A percentile compares a stretch with the other conserved stretches of the same genome.
phyloP scores from a whole-genome alignment of 305 asterid genomes.

The Fraxinus velutina region DNA sequence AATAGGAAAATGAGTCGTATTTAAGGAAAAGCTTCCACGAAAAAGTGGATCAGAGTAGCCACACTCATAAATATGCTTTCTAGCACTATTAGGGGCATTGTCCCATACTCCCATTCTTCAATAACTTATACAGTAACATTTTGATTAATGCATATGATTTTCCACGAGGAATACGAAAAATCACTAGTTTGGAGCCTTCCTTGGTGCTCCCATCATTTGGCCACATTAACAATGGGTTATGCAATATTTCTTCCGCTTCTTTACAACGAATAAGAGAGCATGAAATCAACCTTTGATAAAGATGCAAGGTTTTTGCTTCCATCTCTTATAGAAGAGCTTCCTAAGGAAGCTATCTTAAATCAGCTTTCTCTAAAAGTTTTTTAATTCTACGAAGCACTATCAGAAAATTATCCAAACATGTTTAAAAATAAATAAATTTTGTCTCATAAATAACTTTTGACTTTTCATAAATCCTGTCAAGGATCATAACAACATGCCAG shows the following conservation, averaged over 20 bases:
- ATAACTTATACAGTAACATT: not conserved
- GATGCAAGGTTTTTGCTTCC: not conserved
- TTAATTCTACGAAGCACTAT: no score
- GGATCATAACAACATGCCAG: not conserved
- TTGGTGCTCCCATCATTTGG: not conserved
- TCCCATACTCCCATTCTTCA: not conserved
- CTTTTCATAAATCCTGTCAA: not conserved
- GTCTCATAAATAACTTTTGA: not conserved
- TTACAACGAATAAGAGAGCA: not conserved
- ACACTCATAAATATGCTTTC: not conserved
- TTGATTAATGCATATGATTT: not conserved
- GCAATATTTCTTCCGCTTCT: not conserved
- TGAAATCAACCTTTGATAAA: not conserved
- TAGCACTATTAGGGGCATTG: not conserved
- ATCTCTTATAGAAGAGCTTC: no score
- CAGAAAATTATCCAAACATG: not conserved
- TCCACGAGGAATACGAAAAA: not conserved
- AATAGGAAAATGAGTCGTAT: no score
- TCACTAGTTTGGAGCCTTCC: not conserved
- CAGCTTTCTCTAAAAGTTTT: not conserved
- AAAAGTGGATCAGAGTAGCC: not conserved
- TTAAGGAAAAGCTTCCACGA: not conserved
- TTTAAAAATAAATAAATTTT: no score
- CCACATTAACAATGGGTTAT: not conserved
- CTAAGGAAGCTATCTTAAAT: not conserved